Conservation (phyloP, 1,139 yeast species). For the Fermentozyma sake region DNA sequence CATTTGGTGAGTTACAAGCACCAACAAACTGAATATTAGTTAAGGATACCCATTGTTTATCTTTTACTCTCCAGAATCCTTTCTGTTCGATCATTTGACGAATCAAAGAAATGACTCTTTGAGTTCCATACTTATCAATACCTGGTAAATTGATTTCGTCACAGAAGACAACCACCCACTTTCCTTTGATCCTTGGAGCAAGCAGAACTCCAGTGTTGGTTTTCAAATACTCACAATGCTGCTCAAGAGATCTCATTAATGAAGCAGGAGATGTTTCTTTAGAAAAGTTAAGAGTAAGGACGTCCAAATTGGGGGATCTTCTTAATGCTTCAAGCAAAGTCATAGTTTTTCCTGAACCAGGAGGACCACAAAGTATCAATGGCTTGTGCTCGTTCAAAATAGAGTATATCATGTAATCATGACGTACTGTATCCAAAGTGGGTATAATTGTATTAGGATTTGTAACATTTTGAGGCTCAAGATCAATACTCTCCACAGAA, state of each 20-base stretch:
- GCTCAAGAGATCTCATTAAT: conserved; percentile 64
- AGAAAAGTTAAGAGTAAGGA: conserved; percentile 75
- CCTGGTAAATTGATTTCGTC: conserved; percentile 89
- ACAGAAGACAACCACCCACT: conserved; percentile 81
- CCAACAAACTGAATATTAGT: conserved; percentile 78
- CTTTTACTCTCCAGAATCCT: conserved; percentile 73
- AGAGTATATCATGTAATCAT: conserved; percentile 57
- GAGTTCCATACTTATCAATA: conserved; percentile 72
- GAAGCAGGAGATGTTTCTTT: conserved; percentile 70
- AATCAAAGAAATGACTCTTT: conserved; percentile 66
- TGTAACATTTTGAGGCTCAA: conserved; percentile 62
- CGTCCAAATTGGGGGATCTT: conserved; percentile 51
- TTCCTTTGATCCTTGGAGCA: conserved; percentile 59
- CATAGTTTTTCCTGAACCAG: conserved; percentile 98
- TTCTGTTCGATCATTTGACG: conserved; percentile 69
- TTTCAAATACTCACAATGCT: conserved; percentile 60
- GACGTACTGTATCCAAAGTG: conserved; percentile 72
- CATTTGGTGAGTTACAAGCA: conserved; percentile 89
- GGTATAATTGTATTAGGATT: conserved; percentile 69
- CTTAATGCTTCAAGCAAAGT: conserved; percentile 68
- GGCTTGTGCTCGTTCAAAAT: conserved; percentile 57
- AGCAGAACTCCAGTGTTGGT: conserved; percentile 50
- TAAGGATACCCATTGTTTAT: conserved; percentile 64
- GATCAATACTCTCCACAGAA: conserved; percentile 41
- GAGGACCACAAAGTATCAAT: conserved; percentile 86